phyloP scores from a whole-genome alignment of 495 filamentous ascomycete species.

The Xylona heveae region DNA sequence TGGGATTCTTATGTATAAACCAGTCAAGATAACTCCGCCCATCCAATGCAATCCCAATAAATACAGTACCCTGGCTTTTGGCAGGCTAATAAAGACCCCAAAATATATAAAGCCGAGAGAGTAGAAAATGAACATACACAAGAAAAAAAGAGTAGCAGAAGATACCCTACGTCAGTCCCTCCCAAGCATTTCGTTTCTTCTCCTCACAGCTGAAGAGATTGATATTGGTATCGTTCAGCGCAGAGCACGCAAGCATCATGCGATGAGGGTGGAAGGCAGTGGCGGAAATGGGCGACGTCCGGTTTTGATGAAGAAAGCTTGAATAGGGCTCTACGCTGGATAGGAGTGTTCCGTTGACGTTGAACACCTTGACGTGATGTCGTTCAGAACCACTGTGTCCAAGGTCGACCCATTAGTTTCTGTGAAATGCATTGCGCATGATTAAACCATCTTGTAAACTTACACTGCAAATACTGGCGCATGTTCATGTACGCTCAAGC shows the following conservation, averaged over 20 bases:
- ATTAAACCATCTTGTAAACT: slow-evolving; percentile 15
- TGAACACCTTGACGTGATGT: slow-evolving; percentile 80
- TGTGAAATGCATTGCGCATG: background rate
- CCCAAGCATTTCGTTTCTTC: slow-evolving; percentile 1
- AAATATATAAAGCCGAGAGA: no score
- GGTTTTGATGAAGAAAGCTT: slow-evolving; percentile 61
- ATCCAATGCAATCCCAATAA: no score
- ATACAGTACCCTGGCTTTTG: no score
- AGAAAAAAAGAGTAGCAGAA: background rate
- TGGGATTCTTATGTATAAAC: no score
- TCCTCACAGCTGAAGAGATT: slow-evolving; percentile 45
- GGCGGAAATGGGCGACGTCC: slow-evolving; percentile 57
- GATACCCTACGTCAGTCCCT: slow-evolving; percentile 1
- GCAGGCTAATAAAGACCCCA: no score
- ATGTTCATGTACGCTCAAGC: slow-evolving; percentile 87
- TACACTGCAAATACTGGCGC: slow-evolving; percentile 92
- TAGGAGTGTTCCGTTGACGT: slow-evolving; percentile 56
- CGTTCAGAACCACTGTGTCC: slow-evolving; percentile 54
- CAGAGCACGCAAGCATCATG: slow-evolving; percentile 73
- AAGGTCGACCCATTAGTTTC: slow-evolving; percentile 10
- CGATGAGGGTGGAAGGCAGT: slow-evolving; percentile 93
- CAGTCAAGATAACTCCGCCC: no score
- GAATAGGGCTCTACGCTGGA: slow-evolving; percentile 73
- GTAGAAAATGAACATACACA: no score
- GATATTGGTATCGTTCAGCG: slow-evolving; percentile 46